These are phyloP conservation scores for Apiospora phragmitis DNA, from an alignment of 2,329 filamentous ascomycete genomes.

Conservation along the genomic window DNA sequence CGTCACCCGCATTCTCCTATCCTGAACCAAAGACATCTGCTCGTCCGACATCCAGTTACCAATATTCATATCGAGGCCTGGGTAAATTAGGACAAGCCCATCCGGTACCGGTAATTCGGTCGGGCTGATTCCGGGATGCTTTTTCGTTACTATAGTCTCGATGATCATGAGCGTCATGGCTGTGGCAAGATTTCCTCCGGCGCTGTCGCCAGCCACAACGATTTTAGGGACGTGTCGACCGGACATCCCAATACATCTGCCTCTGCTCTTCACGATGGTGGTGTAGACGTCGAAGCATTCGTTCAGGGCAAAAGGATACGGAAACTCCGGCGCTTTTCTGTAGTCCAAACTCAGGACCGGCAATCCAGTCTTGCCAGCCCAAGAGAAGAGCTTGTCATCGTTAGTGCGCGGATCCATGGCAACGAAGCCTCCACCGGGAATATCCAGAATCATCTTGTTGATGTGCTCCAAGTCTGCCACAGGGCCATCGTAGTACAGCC, in stretches of 20 bases:
- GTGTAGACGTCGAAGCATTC: slow-evolving; percentile 87
- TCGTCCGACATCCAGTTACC: slow-evolving; percentile 99
- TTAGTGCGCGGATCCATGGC: slow-evolving; percentile 95
- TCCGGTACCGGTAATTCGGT: slow-evolving; percentile 70
- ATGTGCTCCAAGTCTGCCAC: slow-evolving; percentile 75
- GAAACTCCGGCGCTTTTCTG: slow-evolving; percentile 79
- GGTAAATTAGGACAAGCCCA: slow-evolving; percentile 84
- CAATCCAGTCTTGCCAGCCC: slow-evolving; percentile 86
- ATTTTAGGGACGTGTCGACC: slow-evolving; percentile 66
- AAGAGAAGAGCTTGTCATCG: slow-evolving; percentile 90
- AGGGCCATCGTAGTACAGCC: slow-evolving; percentile 94
- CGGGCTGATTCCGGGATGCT: slow-evolving; percentile 56
- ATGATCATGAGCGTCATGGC: slow-evolving; percentile 87
- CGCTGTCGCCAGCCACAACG: slow-evolving; percentile 77
- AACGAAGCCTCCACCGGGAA: slow-evolving; percentile 93
- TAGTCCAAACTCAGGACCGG: slow-evolving; percentile 92
- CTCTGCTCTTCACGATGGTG: slow-evolving; percentile 69
- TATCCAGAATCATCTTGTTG: slow-evolving; percentile 78
- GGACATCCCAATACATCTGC: slow-evolving; percentile 73
- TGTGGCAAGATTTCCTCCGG: slow-evolving; percentile 78
- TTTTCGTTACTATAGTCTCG: slow-evolving; percentile 64
- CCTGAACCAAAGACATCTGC: slow-evolving; percentile 91
- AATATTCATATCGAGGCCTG: slow-evolving; percentile 93
- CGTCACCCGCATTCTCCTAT: slow-evolving; percentile 73
- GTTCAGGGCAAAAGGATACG: slow-evolving; percentile 82